Evolutionary conservation across 1,139 yeast species (phyloP).

Genomic region (Taphrina deformans): DNA sequence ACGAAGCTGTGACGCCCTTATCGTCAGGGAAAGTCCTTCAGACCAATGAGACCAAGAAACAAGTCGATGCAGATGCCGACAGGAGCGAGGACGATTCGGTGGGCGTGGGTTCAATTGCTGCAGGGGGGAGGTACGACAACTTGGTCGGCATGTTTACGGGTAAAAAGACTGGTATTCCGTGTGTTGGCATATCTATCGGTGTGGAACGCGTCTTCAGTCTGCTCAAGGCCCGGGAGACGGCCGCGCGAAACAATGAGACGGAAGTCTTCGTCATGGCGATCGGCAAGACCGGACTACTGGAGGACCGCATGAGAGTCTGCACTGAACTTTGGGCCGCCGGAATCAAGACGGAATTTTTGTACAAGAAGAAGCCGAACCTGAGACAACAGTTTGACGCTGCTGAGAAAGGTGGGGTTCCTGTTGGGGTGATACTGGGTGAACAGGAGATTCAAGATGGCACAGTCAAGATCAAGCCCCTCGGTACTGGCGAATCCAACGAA

Average conservation of each 20-base stretch:
- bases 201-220: slow-evolving; percentile 91
- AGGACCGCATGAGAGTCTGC: slow-evolving; percentile 85
- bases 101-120: slow-evolving; percentile 97
- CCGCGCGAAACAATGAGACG: slow-evolving; percentile 70
- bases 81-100: slow-evolving; percentile 78
- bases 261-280: slow-evolving; percentile 96
- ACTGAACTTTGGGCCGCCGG: slow-evolving; percentile 83
- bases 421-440: slow-evolving; percentile 91
- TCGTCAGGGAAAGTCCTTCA: slow-evolving; percentile 64
- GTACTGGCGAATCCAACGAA: slow-evolving; percentile 83
- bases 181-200: slow-evolving; percentile 96
- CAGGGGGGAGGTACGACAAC: slow-evolving; percentile 97
- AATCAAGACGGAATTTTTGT: slow-evolving; percentile 83
- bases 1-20: slow-evolving; percentile 91
- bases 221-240: slow-evolving; percentile 70
- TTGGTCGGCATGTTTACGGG: slow-evolving; percentile 94
- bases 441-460: slow-evolving; percentile 83
- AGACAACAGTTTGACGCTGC: slow-evolving; percentile 98
- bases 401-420: slow-evolving; percentile 85
- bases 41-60: slow-evolving; percentile 58
- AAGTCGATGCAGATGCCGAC: slow-evolving; percentile 65
- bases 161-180: slow-evolving; percentile 79
- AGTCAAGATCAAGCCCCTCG: slow-evolving; percentile 79
- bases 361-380: slow-evolving; percentile 88
- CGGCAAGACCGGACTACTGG: slow-evolving; percentile 88